Evolutionary conservation across 2,329 filamentous ascomycete species (phyloP).

Genomic region (Claviceps arundinis): DNA sequence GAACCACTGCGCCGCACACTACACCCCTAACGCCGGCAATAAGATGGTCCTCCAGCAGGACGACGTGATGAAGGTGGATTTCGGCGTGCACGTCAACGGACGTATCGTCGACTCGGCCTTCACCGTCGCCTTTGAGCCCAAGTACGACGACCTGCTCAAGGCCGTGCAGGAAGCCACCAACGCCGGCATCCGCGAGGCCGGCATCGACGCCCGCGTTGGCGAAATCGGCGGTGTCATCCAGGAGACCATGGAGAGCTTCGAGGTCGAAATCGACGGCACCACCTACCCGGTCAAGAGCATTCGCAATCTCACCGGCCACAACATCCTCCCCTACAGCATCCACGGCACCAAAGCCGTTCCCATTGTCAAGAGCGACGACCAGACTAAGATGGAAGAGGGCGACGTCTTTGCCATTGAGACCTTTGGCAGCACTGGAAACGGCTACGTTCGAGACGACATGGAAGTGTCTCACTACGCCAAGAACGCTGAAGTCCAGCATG

Average conservation of each 20-base stretch:
- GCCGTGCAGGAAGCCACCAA: conserved; percentile 68
- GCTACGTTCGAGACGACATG: conserved; percentile 75
- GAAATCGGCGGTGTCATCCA: conserved; percentile 77
- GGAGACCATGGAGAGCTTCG: conserved; percentile 87
- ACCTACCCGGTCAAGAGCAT: conserved; percentile 75
- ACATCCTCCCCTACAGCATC: conserved; percentile 78
- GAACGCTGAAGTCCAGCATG: conserved; percentile 57
- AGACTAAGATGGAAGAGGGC: conserved; percentile 95
- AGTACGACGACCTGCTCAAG: conserved; percentile 60
- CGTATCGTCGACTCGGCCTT: conserved; percentile 73
- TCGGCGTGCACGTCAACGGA: conserved; percentile 69
- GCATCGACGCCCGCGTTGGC: conserved; percentile 79
- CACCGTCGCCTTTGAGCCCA: conserved; percentile 61
- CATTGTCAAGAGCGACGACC: conserved; percentile 77
- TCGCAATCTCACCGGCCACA: conserved; percentile 79
- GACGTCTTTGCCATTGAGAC: conserved; percentile 94
- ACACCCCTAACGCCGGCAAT: conserved; percentile 77
- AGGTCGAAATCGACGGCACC: conserved; percentile 68
- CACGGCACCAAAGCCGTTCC: conserved; percentile 89
- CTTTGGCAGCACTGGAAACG: conserved; percentile 85
- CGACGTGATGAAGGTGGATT: conserved; percentile 75
- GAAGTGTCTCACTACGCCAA: conserved; percentile 85
- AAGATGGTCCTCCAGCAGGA: conserved; percentile 57
- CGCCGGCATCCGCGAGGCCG: conserved; percentile 72
- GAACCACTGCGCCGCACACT: conserved; percentile 78